Base-by-base conservation (phyloP, 305 asterid genomes). In the Ilex paraguariensis region DNA sequence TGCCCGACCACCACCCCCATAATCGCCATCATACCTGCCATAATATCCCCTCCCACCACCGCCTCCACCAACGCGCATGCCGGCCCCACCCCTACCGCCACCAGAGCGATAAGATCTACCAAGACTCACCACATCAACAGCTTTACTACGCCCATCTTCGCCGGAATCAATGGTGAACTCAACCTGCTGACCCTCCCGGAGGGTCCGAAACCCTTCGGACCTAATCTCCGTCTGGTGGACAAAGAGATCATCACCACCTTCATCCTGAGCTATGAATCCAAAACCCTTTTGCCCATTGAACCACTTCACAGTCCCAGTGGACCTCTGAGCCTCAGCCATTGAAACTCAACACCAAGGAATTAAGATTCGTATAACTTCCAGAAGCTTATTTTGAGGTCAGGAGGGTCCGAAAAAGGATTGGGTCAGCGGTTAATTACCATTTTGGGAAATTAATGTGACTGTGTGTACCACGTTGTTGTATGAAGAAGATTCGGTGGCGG, bases 1-100 rank as follows among this genome's bases (percentile, higher is more conserved):
- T 45, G 63, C 67, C 39, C 79, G 75, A 32, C 84, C 86, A 1
- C 75, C 74, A 28, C 73, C 49, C 31, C 73, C 50, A 8, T 13
- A 7, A 8, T 45, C 50, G 50, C 50, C 50, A 45, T 13, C 50
- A 45, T 45, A 45, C 28, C 28, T 21, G 28, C 28, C 28, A 21
- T 21, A 21, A 45, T 45, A 13, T 45, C 50, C 28, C 28, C 28
- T 21, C 28, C 28, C 28, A 21, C 21, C 49, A 44, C 49, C 49
- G 10, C 10, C 13, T 44, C 49, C 49, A 44, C 50, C 50, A 8
- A 8, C 11, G 1, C 50, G 50, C 9, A 8, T 45, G 50, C 2
- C 13, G 1, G 50, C 50, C 1, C 50, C 11, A 45, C 11, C 50
- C 9, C 50, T 8, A 7, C 50, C 2, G 9, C 50, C 11, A 13